Percentiles rank a stretch among this genome's conserved stretches.
Evolutionary conservation across 495 filamentous ascomycete genomes (phyloP).

Genomic region (Penicillium atrosanguineum): DNA sequence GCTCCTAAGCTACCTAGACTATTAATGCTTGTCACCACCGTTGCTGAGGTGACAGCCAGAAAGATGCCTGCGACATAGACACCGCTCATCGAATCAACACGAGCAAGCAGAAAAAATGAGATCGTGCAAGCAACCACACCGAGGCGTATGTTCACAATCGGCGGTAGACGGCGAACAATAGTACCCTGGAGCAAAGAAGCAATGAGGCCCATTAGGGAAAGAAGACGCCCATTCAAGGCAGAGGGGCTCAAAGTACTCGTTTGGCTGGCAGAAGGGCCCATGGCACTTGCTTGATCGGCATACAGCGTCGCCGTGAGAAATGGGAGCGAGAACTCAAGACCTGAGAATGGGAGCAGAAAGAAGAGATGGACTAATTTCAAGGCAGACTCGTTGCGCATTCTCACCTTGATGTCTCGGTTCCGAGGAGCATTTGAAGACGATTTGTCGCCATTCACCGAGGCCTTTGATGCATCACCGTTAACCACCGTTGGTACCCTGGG

Average conservation of each 20-base stretch:
- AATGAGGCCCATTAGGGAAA: slow-evolving; percentile 91
- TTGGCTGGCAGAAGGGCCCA: slow-evolving; percentile 47
- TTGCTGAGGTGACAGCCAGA: slow-evolving; percentile 84
- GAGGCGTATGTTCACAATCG: slow-evolving; percentile 70
- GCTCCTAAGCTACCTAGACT: slow-evolving; percentile 89
- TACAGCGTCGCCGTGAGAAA: slow-evolving; percentile 98
- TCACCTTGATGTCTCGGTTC: neutral
- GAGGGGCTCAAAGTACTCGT: slow-evolving; percentile 53
- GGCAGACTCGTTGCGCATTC: slow-evolving; percentile 66
- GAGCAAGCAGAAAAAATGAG: slow-evolving; percentile 78
- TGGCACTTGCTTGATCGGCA: slow-evolving; percentile 40
- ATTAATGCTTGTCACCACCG: slow-evolving; percentile 92
- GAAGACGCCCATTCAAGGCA: slow-evolving; percentile 75
- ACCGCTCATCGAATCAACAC: slow-evolving; percentile 56
- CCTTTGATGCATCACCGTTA: too few relatives aligned
- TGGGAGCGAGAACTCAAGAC: slow-evolving; percentile 89
- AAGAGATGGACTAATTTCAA: slow-evolving; percentile 83
- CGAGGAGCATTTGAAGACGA: too few relatives aligned
- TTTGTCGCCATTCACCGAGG: too few relatives aligned
- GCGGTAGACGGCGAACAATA: slow-evolving; percentile 76
- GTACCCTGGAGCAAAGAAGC: slow-evolving; percentile 89
- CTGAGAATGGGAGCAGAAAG: slow-evolving; percentile 95
- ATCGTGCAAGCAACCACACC: slow-evolving; percentile 74
- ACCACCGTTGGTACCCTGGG: neutral
- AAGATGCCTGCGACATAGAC: slow-evolving; percentile 80